A percentile compares a stretch with the other conserved stretches of the same genome.
Evolutionary conservation across 2,329 filamentous ascomycete species (phyloP).

Genomic region (Neonectria coccinea): DNA sequence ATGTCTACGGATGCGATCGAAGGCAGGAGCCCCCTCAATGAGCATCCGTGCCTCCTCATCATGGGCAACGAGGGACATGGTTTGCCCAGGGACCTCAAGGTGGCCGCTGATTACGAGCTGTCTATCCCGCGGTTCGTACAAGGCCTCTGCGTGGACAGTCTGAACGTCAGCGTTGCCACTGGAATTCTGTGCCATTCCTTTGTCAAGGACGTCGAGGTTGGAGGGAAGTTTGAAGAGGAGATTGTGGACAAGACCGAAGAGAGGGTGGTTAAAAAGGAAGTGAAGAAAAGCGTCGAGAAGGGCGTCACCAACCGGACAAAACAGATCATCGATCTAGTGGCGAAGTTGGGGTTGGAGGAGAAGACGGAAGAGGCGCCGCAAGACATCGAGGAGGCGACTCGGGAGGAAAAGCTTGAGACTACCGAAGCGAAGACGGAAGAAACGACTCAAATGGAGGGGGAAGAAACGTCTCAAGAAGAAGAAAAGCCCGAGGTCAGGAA

Average conservation of each 20-base stretch:
- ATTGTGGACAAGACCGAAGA: conserved; percentile 15
- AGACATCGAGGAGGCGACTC: not conserved
- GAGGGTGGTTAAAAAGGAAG: not conserved
- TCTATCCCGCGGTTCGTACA: conserved; percentile 71
- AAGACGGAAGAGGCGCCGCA: not conserved
- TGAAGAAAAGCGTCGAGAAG: conserved; percentile 8
- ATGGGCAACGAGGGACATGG: conserved; percentile 86
- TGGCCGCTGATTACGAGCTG: conserved; percentile 72
- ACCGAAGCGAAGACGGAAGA: conserved; percentile 6
- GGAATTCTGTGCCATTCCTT: conserved; percentile 81
- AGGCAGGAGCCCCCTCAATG: conserved; percentile 63
- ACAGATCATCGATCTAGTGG: conserved; percentile 10
- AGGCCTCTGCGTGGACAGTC: conserved; percentile 78
- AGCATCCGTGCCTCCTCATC: conserved; percentile 80
- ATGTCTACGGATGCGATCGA: conserved; percentile 64
- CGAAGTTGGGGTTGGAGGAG: conserved; percentile 1
- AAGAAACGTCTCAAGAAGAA: not conserved
- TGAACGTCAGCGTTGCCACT: conserved; percentile 93
- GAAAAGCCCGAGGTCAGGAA: conserved; percentile 18
- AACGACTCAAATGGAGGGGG: conserved; percentile 7
- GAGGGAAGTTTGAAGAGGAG: conserved; percentile 37
- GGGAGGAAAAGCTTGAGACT: conserved; percentile 12
- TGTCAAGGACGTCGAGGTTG: conserved; percentile 54
- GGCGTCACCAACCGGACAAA: conserved; percentile 5
- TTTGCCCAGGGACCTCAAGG: conserved; percentile 72